Base-by-base conservation (phyloP, 208 protist species). In the Trypanosoma platydactyli region DNA sequence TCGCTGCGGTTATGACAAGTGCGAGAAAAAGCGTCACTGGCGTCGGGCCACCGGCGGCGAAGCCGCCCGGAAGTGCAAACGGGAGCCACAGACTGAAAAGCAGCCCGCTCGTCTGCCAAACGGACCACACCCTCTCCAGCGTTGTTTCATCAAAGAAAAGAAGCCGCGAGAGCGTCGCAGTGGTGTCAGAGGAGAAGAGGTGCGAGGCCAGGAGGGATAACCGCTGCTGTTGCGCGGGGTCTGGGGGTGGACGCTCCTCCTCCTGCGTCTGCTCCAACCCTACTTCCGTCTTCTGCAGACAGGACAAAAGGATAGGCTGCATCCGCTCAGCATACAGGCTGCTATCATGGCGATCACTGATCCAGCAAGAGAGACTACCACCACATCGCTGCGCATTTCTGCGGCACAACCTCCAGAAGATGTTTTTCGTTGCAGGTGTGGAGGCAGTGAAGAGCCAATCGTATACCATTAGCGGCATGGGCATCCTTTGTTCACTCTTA, bases 221-320 rank as follows among this genome's bases (percentile, higher is more conserved):
- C 15, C 86, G 86, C 50, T 85, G 69, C 68, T 84, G 76, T 52
- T 88, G 81, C 20, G 76, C 57, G 18, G 78, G 71, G 38, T 87
- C 60, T 5, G 87, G 74, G 27, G 53, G 64, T 48, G 79, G 75
- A 9, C 27, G 63, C 13, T 79, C 73, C 13, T 52, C 52, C 7
- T 59, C 59, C 0, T 16, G 40, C 41, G 13, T 35, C 38, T 22
- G 27, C 22, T 49, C 50, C 12, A 51, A 29, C 46, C 55, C 16
- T 35, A 16, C 33, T 24, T 54, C 5, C 24, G 15, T 50, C 5
- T n/a, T 18, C 64, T 65, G 25, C 41, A 71, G 2, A 24, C 58
- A 68, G 45, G 29, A 16, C 1, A n/a, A 12, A 33, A 27, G 57
- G n/a, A 73, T 60, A 0, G 59, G 49, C n/a, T 29, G 58, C 68